Base-by-base conservation (phyloP, 164 flowering plant genomes). In the Vitis rotundifolia region DNA sequence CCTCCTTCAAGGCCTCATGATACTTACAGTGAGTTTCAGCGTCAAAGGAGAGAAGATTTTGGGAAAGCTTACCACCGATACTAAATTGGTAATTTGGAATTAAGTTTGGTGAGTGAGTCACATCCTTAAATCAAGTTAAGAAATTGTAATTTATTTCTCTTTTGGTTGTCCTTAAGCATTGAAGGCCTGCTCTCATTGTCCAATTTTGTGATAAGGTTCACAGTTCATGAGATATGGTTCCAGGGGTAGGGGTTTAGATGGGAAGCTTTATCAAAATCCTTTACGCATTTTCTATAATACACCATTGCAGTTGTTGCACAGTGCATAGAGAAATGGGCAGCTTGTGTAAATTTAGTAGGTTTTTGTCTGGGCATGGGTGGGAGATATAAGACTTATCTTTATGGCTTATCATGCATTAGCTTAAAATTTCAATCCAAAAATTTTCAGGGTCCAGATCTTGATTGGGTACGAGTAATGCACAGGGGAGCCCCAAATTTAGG, bases 11-110 rank as follows among this genome's bases (percentile, higher is more conserved):
- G 96, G 73, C 76, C 89, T 69, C 88, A 84, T 59, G 88, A 81
- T 26, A 58, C 67, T 48, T 89, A 86, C 64, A 80, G 86, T 22
- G 95, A 87, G 57, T 91, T 84, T 67, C 97, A 85, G 69, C 93
- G 83, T 66, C 91, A 80, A 70, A 91, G 97, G 75, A 89, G 80
- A 9, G 92, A 82, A 11, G 93, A 86, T 72, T 88, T 73, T 84
- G 91, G 92, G 79, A 86, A 85, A 77, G 60, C 86, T 31, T 89
- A 88, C 85, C 82, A 85, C 71, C 86, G 94, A 68, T 93, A 83
- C 76, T 93, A 68, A 80, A 51, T 76, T 58, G 14, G 51, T 63
- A 55, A 50, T 59, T 63, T 51, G 63, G 57, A 51, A 47, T 59
- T 58, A 65, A 52, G 26, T 51, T 50, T 49, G 91, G 92, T 88